Evolutionary conservation across 2,329 filamentous ascomycete genomes (phyloP).

Genomic region (Sarocladium strictum): DNA sequence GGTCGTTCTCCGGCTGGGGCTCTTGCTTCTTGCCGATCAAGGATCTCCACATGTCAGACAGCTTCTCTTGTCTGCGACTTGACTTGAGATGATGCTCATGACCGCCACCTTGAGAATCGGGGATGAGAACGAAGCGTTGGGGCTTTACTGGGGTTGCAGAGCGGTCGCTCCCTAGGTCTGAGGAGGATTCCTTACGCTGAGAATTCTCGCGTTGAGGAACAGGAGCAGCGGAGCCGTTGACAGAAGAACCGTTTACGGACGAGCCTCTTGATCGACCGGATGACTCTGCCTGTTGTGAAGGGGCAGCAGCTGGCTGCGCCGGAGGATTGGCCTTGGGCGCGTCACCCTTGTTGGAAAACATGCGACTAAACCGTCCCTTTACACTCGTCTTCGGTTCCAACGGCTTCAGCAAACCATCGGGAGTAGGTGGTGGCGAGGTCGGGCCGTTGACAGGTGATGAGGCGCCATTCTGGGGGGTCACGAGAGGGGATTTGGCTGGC

Average conservation of each 20-base stretch:
- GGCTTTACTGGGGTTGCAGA: conserved; percentile 20
- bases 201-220: not conserved
- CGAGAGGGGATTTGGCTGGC: conserved; percentile 32
- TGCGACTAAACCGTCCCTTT: conserved; percentile 59
- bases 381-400: conserved; percentile 49
- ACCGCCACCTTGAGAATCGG: conserved; percentile 58
- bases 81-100: conserved; percentile 89
- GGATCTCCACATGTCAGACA: conserved; percentile 84
- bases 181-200: conserved; percentile 35
- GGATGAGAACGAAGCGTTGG: conserved; percentile 46
- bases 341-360: conserved; percentile 55
- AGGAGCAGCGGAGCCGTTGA: not conserved
- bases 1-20: conserved; percentile 64
- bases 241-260: conserved; percentile 22
- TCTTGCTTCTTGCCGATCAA: conserved; percentile 83
- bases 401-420: conserved; percentile 17
- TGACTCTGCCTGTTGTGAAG: not conserved
- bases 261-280: conserved; percentile 27
- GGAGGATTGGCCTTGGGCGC: conserved; percentile 28
- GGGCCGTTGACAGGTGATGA: conserved; percentile 19
- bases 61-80: conserved; percentile 87
- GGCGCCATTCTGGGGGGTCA: conserved; percentile 33
- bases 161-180: conserved; percentile 29
- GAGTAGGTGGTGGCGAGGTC: conserved; percentile 14
- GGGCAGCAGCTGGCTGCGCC: conserved; percentile 21